Conservation (phyloP, 805 yeast genomes). For the Alloascoidea hylecoeti region DNA sequence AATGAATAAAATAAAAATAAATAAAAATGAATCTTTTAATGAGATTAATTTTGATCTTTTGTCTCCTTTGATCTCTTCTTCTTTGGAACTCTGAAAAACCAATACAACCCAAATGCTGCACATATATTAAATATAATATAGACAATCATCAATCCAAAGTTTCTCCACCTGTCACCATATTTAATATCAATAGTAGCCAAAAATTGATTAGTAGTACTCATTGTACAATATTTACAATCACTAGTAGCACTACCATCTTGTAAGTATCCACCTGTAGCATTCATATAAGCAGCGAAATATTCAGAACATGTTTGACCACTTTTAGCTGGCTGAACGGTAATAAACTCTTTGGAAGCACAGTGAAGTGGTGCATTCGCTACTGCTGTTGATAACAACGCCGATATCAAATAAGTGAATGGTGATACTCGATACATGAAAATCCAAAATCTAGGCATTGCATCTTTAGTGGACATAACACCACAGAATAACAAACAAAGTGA, state of each 20-base stretch:
- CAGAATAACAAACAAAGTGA: conserved; percentile 57
- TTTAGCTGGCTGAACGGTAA: conserved; percentile 34
- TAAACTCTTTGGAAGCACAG: conserved; percentile 35
- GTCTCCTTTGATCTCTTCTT: conserved; percentile 17
- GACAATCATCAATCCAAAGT: conserved; percentile 39
- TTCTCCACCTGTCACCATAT: conserved; percentile 34
- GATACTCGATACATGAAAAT: conserved; percentile 62
- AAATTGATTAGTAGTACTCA: conserved; percentile 41
- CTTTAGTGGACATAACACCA: conserved; percentile 55
- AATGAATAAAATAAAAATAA: too few species aligned
- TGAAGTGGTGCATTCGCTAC: conserved; percentile 32
- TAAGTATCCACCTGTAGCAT: conserved; percentile 33
- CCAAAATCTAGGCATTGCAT: conserved; percentile 58
- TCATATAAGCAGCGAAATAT: conserved; percentile 27
- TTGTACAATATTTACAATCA: conserved; percentile 47
- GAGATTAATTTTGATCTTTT: too few species aligned
- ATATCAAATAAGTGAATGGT: conserved; percentile 55
- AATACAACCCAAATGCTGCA: conserved; percentile 33
- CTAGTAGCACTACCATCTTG: conserved; percentile 27
- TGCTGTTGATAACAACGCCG: conserved; percentile 38
- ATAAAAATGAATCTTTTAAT: too few species aligned
- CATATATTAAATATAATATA: conserved; percentile 31
- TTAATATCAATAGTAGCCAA: conserved; percentile 23
- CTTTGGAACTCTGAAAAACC: conserved; percentile 69
- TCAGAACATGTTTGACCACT: conserved; percentile 44